phyloP scores from a whole-genome alignment of 352 stramenopile genomes.

The Globisporangium rhizosaccharum region DNA sequence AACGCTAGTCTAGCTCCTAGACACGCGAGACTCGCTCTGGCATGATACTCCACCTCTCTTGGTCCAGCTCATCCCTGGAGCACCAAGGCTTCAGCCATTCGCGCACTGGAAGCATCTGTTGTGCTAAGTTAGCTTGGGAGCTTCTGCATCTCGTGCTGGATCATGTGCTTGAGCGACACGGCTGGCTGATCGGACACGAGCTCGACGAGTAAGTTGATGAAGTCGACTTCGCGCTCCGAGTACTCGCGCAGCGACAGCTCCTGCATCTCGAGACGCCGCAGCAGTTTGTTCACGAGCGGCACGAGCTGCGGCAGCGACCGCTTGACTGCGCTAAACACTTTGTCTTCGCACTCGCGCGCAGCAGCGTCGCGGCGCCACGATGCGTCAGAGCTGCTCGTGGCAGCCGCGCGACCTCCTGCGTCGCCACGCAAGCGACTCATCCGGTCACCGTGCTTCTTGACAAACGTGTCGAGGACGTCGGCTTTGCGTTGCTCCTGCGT shows the following conservation, averaged over 20 bases:
- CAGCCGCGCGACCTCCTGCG: neutral
- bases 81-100: neutral
- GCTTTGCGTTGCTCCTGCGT: constrained; percentile 62
- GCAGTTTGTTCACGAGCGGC: constrained; percentile 60
- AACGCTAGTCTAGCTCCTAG: no score
- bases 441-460: constrained; percentile 73
- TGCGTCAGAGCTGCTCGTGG: neutral
- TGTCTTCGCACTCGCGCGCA: constrained; percentile 47
- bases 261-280: constrained; percentile 65
- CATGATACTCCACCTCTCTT: no score
- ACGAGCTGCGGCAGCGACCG: constrained; percentile 58
- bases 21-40: no score
- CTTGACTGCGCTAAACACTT: constrained; percentile 50
- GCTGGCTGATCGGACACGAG: constrained; percentile 69
- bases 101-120: neutral
- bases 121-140: constrained; percentile 16
- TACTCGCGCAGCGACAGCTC: constrained; percentile 69
- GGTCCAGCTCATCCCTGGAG: no score
- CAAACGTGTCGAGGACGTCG: constrained; percentile 69
- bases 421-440: constrained; percentile 41
- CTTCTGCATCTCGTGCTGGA: constrained; percentile 62
- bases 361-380: constrained; percentile 37
- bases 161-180: constrained; percentile 59
- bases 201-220: constrained; percentile 76
- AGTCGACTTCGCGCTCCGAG: constrained; percentile 71